Evolutionary conservation across 805 yeast genomes (phyloP), one percentile per base, ranked within the genome.

Genomic region (Candida ponderosae): DNA sequence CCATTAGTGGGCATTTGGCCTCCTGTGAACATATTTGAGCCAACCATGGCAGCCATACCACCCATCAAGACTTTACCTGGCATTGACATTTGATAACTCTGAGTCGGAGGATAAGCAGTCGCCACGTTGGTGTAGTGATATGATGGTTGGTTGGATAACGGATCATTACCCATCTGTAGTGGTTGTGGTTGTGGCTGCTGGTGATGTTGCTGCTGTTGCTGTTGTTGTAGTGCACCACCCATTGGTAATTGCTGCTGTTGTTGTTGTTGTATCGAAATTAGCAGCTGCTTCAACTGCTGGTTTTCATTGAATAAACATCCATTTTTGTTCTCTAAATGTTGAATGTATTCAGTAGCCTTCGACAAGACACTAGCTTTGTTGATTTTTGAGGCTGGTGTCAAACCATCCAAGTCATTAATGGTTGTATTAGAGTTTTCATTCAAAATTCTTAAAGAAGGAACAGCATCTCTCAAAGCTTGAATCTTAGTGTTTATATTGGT

Each of bases 321-420:
- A 48, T 81, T 82, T 43, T 79, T 74, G 38, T 60, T 54, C 55
- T 84, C 88, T 44, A 84, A 62, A 54, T 82, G 87, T 50, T 70
- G 66, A 51, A 84, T 84, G 56, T 85, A 85, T 59, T 84, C 94
- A 1, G 86, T 79, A 8, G 89, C 85, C 51, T 84, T 84, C 29
- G 85, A 68, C 37, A 84, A 62, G 13, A 84, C 81, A 21, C 81
- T 80, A 13, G 90, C 93, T 57, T 84, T 84, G 56, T 82, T 83
- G 38, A 85, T 63, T 53, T 82, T 82, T 26, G 74, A 59, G 9
- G 89, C 88, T 0, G 93, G 93, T 18, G 79, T 69, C 26, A 83
- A 65, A 3, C 93, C 94, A 44, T 83, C 93, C 18, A 82, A 60
- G 38, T 76, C 79, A 35, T 66, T 69, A n/a, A 54, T 40, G 6